Evolutionary conservation across 106 monocot species (phyloP).

Genomic region (Ottelia alismoides): DNA sequence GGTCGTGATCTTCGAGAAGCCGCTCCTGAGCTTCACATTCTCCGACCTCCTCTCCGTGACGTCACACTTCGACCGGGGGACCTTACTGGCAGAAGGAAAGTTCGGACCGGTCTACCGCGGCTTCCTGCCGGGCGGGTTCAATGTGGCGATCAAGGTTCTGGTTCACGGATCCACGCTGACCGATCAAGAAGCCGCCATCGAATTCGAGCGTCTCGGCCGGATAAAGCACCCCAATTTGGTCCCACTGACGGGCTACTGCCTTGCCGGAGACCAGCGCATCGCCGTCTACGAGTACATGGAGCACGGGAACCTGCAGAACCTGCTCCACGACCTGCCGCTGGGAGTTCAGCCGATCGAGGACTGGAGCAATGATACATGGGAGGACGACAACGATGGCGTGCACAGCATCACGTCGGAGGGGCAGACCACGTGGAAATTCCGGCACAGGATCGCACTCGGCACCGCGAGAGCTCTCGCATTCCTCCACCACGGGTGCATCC

Average conservation of each 20-base stretch:
- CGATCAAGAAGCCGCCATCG: conserved; percentile 19
- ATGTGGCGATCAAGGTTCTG: conserved; percentile 69
- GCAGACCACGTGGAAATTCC: conserved; percentile 51
- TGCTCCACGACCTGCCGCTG: conserved; percentile 86
- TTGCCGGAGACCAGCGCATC: conserved; percentile 59
- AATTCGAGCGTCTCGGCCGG: conserved; percentile 31
- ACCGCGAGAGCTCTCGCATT: conserved; percentile 78
- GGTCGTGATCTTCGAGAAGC: conserved; percentile 82
- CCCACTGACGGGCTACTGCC: conserved; percentile 84
- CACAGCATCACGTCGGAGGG: not conserved
- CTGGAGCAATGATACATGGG: conserved; percentile 30
- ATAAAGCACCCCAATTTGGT: conserved; percentile 70
- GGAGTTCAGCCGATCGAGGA: conserved; percentile 22
- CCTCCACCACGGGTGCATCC: conserved; percentile 80
- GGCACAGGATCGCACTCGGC: conserved; percentile 66
- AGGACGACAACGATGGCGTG: not conserved
- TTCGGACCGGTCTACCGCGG: conserved; percentile 58
- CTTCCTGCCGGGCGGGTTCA: conserved; percentile 54
- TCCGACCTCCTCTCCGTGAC: conserved; percentile 58
- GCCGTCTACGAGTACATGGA: conserved; percentile 86
- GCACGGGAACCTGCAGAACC: conserved; percentile 69
- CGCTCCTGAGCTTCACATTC: conserved; percentile 71
- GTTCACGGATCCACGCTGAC: conserved; percentile 15
- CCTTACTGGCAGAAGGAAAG: conserved; percentile 52
- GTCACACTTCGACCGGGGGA: conserved; percentile 69